Percentiles rank a stretch among this genome's conserved stretches.
These are phyloP conservation scores for Phytophthora podocarpi DNA, from an alignment of 352 stramenopile species.

Conservation along the genomic window DNA sequence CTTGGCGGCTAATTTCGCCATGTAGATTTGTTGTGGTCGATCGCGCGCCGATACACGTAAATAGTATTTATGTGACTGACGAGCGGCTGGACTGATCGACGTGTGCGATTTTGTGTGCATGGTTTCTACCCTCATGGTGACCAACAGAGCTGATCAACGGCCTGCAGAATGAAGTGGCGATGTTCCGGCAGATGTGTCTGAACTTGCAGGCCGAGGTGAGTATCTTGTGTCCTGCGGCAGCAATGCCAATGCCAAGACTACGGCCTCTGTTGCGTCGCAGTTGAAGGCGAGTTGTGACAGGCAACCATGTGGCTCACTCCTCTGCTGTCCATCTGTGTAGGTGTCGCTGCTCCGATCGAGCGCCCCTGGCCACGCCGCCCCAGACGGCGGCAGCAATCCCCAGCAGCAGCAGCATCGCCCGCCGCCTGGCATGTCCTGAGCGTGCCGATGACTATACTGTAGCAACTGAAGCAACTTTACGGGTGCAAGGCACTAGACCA, in stretches of 20 bases:
- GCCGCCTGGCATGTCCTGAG: conserved; percentile 63
- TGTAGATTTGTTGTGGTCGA: conserved; percentile 13
- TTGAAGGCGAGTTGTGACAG: conserved; percentile 24
- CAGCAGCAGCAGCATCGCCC: conserved; percentile 38
- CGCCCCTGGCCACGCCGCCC: neutral
- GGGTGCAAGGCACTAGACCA: conserved; percentile 12
- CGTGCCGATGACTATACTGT: neutral
- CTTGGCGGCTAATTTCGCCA: conserved; percentile 14
- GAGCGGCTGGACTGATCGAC: conserved; percentile 2
- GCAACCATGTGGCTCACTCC: conserved; percentile 25
- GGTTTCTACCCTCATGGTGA: conserved; percentile 22
- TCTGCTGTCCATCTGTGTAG: conserved; percentile 38
- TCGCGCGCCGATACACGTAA: too few relatives aligned
- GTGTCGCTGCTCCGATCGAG: conserved; percentile 44
- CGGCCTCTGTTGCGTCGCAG: conserved; percentile 8
- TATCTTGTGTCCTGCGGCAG: conserved; percentile 5
- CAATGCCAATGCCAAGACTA: neutral
- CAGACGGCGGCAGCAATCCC: conserved; percentile 24
- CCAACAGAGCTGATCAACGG: conserved; percentile 59
- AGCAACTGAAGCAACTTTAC: conserved; percentile 22
- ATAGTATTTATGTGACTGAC: conserved; percentile 17
- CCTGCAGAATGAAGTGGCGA: conserved; percentile 79
- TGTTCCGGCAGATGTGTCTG: conserved; percentile 86
- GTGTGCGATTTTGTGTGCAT: conserved; percentile 13
- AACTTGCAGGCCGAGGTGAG: conserved; percentile 79